Conservation (phyloP, 2,329 filamentous ascomycete species). For the Penicillium frequentans region DNA sequence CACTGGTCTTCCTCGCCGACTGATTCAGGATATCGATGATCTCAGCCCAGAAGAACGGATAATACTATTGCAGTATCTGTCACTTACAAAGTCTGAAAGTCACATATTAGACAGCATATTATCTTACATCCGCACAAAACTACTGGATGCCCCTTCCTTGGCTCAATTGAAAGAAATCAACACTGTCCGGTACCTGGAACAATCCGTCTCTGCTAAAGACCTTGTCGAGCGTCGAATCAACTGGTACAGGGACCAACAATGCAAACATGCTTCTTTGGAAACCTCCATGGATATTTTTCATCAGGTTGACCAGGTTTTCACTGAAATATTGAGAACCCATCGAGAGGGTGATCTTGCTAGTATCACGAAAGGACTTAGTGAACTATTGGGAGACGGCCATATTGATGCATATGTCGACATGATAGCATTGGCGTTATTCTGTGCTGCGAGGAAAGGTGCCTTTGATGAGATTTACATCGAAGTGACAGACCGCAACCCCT, state of each 20-base stretch:
- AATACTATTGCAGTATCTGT: slow-evolving; percentile 40
- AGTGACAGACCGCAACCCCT: slow-evolving; percentile 61
- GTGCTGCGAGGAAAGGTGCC: slow-evolving; percentile 55
- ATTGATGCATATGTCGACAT: slow-evolving; percentile 55
- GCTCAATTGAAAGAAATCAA: slow-evolving; percentile 41
- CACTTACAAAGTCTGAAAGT: slow-evolving; percentile 29
- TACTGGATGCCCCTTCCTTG: slow-evolving; percentile 41
- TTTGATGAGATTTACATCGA: slow-evolving; percentile 65
- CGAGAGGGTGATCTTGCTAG: slow-evolving; percentile 36
- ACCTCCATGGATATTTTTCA: slow-evolving; percentile 40
- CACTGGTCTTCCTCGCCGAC: slow-evolving; percentile 36
- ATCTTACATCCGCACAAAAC: slow-evolving; percentile 32
- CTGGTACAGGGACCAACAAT: slow-evolving; percentile 45
- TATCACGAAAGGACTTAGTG: slow-evolving; percentile 40
- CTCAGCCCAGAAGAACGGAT: slow-evolving; percentile 46
- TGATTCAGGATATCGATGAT: slow-evolving; percentile 43
- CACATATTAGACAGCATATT: slow-evolving; percentile 31
- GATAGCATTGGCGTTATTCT: slow-evolving; percentile 59
- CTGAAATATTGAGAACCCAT: slow-evolving; percentile 27
- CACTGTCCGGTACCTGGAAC: slow-evolving; percentile 42
- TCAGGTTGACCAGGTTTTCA: slow-evolving; percentile 34
- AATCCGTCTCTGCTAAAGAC: slow-evolving; percentile 35
- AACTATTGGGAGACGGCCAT: slow-evolving; percentile 28
- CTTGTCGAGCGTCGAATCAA: slow-evolving; percentile 41
- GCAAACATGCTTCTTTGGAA: slow-evolving; percentile 33